Evolutionary conservation across 2,329 filamentous ascomycete species (phyloP), one percentile per base, ranked within the genome.

Genomic region (Verticillium zaregamsianum): DNA sequence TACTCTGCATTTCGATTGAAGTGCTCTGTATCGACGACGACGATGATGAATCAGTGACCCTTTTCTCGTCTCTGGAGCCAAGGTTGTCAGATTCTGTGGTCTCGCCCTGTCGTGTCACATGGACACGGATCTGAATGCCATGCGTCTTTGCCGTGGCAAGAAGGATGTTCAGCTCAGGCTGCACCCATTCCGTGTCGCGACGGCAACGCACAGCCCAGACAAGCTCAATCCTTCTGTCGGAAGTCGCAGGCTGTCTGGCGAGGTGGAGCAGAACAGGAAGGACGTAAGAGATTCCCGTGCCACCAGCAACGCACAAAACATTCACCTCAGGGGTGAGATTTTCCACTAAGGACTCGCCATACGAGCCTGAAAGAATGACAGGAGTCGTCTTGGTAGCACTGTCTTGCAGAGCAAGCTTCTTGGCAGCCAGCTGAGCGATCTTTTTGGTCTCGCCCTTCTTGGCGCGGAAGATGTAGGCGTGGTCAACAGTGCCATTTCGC

Each of bases 301-400:
- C 76, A 55, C 76, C 76, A 11, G 76, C 76, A 11, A 77, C 69
- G 55, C 76, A 78, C 23, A 78, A 61, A 5, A 78, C 67, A 61
- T 78, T 78, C 56, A 75, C 76, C 57, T 78, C 71, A 0, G 73
- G 67, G n/a, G 61, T 33, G 2, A 25, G 61, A 32, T 59, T 70
- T 5, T 78, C 73, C 32, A 78, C 66, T 45, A 82, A 79, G 5
- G 75, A 71, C 61, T 82, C 80, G 3, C 88, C 88, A 65, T 90
- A 91, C 0, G 86, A 82, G 0, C 88, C 88, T 0, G 83, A 83
- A 2, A 90, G 73, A 31, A 90, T 80, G 1, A 90, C 79, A 0
- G 84, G 77, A 0, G 85, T 85, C 0, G 77, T 74, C 1, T 86
- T 66, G 8, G 76, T 70, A 1, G 83, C 80, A 11, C 88, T 69